These are phyloP conservation scores for Ophiostoma tasmaniense DNA, from an alignment of 2,329 filamentous ascomycete genomes.

Conservation along the genomic window DNA sequence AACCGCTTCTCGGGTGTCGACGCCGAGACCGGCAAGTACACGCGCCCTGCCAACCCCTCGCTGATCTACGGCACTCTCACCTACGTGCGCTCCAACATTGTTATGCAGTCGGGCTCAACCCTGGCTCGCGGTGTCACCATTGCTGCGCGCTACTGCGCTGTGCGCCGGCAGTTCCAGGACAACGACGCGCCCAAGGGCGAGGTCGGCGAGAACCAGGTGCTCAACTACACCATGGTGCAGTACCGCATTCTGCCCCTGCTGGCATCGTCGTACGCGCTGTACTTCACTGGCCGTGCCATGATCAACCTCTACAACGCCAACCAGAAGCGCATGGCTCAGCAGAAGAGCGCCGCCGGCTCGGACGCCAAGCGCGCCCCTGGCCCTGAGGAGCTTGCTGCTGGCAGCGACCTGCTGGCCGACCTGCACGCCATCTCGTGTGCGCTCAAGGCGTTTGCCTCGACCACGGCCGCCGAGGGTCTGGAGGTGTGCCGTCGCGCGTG, in stretches of 20 bases:
- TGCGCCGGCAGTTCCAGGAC: constrained; percentile 71
- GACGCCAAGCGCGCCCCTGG: constrained; percentile 17
- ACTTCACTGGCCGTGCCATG: constrained; percentile 72
- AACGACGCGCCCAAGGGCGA: constrained; percentile 46
- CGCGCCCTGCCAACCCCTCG: constrained; percentile 56
- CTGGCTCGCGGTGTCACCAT: constrained; percentile 71
- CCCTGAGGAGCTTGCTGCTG: neutral
- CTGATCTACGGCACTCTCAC: constrained; percentile 69
- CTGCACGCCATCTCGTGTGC: constrained; percentile 70
- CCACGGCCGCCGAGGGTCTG: constrained; percentile 63
- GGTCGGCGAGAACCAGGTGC: constrained; percentile 61
- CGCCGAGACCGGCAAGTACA: constrained; percentile 58
- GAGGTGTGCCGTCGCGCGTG: constrained; percentile 68
- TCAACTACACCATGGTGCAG: constrained; percentile 78
- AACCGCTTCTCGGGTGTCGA: constrained; percentile 63
- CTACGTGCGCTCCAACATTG: constrained; percentile 65
- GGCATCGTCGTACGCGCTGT: constrained; percentile 66
- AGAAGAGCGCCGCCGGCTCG: constrained; percentile 48
- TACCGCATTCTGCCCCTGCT: constrained; percentile 63
- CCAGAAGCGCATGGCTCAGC: constrained; percentile 54
- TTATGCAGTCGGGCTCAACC: constrained; percentile 62
- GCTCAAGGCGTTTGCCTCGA: constrained; percentile 64
- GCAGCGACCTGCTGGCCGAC: constrained; percentile 45
- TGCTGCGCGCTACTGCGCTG: constrained; percentile 63
- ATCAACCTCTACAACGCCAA: constrained; percentile 65